phyloP scores from a whole-genome alignment of 2,329 filamentous ascomycete genomes.

The Fusarium floridanum region DNA sequence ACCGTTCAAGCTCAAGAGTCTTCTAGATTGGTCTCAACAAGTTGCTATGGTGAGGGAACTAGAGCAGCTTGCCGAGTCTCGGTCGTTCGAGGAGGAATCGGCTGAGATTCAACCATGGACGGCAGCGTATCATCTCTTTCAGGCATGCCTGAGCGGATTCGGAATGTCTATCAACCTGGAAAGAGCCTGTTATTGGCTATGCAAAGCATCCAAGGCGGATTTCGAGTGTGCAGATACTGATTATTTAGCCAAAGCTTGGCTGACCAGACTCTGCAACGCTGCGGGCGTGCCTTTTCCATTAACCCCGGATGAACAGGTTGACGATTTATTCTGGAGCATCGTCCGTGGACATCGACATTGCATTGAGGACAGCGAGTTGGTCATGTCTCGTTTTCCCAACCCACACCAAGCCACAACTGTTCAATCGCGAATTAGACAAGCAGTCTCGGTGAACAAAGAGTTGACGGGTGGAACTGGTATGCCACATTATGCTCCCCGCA shows the following conservation, averaged over 20 bases:
- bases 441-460: neutral
- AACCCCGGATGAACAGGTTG: slow-evolving; percentile 5
- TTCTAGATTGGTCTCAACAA: slow-evolving; percentile 10
- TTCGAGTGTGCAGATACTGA: slow-evolving; percentile 2
- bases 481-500: slow-evolving; percentile 6
- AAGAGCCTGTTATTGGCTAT: slow-evolving; percentile 1
- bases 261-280: slow-evolving; percentile 3
- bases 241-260: slow-evolving; percentile 4
- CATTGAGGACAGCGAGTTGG: slow-evolving; percentile 1
- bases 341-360: neutral
- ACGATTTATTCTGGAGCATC: slow-evolving; percentile 9
- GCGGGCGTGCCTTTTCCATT: neutral
- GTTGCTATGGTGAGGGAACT: slow-evolving; percentile 4
- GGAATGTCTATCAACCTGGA: neutral
- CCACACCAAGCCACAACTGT: neutral
- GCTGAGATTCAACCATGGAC: slow-evolving; percentile 10
- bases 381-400: neutral
- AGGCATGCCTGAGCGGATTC: slow-evolving; percentile 7
- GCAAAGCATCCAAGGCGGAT: neutral
- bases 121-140: slow-evolving; percentile 7
- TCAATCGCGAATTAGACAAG: neutral
- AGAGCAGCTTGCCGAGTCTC: neutral
- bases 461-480: slow-evolving; percentile 5
- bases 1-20: neutral
- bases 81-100: neutral